Conservation (phyloP, 768 basidiomycete species). For the Suillus occidentalis region DNA sequence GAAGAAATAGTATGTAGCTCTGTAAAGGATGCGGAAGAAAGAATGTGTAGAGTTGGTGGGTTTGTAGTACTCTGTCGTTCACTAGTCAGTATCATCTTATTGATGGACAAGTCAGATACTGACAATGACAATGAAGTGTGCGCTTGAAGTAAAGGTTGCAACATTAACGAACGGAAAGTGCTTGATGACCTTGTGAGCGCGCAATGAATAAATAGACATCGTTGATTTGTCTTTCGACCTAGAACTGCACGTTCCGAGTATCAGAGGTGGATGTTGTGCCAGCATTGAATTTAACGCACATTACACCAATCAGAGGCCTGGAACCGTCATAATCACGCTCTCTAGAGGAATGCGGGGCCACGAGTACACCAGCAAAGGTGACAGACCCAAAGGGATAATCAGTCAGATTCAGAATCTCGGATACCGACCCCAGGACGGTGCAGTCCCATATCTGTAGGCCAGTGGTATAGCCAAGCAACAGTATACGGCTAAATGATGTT, state of each 20-base stretch:
- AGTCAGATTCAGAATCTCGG: conserved; percentile 54
- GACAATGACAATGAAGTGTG: conserved; percentile 58
- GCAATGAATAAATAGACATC: conserved; percentile 48
- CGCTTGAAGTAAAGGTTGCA: conserved; percentile 45
- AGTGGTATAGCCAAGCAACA: conserved; percentile 52
- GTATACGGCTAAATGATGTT: conserved; percentile 36
- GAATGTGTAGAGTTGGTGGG: conserved; percentile 54
- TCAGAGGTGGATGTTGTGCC: neutral
- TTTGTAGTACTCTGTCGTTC: conserved; percentile 53
- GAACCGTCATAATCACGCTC: conserved; percentile 32
- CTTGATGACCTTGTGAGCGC: conserved; percentile 51
- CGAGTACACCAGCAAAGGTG: conserved; percentile 43
- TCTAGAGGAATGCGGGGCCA: conserved; percentile 25
- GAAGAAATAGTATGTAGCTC: conserved; percentile 51
- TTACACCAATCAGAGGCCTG: conserved; percentile 36
- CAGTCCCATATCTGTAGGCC: conserved; percentile 67
- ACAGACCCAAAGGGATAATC: conserved; percentile 35
- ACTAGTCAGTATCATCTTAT: neutral
- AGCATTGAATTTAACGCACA: conserved; percentile 26
- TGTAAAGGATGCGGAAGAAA: conserved; percentile 54
- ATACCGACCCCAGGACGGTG: conserved; percentile 47
- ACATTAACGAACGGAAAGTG: conserved; percentile 43
- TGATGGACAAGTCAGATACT: conserved; percentile 23
- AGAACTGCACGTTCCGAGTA: conserved; percentile 21
- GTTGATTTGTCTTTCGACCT: conserved; percentile 21